Percentiles rank a stretch among this genome's conserved stretches.
Conservation (phyloP, 2,329 filamentous ascomycete species). For the Meredithiella fracta region DNA sequence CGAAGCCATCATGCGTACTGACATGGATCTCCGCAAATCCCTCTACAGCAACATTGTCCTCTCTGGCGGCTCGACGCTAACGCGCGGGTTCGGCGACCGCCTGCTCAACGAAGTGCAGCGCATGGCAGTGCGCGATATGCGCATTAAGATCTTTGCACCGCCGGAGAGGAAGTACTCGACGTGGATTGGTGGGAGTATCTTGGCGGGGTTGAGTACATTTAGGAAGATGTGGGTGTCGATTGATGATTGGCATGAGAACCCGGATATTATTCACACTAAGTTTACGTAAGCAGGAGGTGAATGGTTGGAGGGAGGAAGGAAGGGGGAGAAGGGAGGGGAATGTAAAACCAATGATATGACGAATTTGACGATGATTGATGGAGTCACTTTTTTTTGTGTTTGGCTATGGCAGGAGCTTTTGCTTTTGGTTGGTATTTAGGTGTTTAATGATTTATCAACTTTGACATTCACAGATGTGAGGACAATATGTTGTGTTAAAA, state of each 20-base stretch:
- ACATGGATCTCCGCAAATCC: slow-evolving; percentile 86
- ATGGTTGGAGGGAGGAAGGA: not conserved
- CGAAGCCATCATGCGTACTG: slow-evolving; percentile 85
- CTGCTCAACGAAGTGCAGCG: slow-evolving; percentile 82
- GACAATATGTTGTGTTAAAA: not conserved
- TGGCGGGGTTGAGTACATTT: slow-evolving; percentile 93
- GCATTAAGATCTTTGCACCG: slow-evolving; percentile 97
- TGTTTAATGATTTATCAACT: too few species aligned
- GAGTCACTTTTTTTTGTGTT: too few species aligned
- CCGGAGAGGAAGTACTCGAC: slow-evolving; percentile 97
- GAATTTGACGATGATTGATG: too few species aligned
- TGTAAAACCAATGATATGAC: not conserved
- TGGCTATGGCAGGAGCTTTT: too few species aligned
- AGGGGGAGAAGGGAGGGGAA: not conserved
- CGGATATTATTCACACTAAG: slow-evolving; percentile 96
- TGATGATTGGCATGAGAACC: slow-evolving; percentile 99
- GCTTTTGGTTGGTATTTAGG: too few species aligned
- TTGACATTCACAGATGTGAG: too few species aligned
- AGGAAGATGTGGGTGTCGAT: slow-evolving; percentile 99
- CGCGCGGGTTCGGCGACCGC: slow-evolving; percentile 90
- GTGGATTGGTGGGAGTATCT: slow-evolving; percentile 96
- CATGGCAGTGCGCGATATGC: slow-evolving; percentile 95
- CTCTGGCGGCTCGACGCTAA: slow-evolving; percentile 87
- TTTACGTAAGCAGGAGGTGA: slow-evolving; percentile 48
- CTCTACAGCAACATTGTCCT: slow-evolving; percentile 95